A percentile compares a stretch with the other conserved stretches of the same genome.
phyloP scores from a whole-genome alignment of 2,329 filamentous ascomycete genomes.

The Penicillium sp. region DNA sequence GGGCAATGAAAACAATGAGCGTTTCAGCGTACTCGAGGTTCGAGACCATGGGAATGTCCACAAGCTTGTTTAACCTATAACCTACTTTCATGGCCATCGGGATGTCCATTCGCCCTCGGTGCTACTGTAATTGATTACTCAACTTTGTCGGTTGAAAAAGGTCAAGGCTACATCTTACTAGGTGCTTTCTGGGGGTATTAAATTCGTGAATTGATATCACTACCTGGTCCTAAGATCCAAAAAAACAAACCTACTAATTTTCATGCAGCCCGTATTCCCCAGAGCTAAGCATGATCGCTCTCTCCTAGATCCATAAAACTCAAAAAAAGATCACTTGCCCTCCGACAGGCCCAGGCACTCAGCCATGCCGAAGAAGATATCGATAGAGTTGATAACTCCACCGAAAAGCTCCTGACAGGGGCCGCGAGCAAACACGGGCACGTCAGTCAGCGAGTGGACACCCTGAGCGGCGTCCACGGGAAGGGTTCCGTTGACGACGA shows the following conservation, averaged over 20 bases:
- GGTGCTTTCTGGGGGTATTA: no score
- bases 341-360: conserved; percentile 47
- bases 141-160: no score
- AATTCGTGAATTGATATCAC: background rate
- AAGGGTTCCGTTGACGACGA: conserved; percentile 77
- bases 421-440: conserved; percentile 77
- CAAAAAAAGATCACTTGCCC: background rate
- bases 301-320: background rate
- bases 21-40: no score
- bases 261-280: background rate
- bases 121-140: no score
- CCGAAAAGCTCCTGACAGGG: conserved; percentile 80
- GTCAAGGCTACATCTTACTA: no score
- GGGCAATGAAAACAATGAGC: no score
- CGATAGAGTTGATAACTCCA: conserved; percentile 48
- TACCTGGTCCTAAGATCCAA: background rate
- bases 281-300: background rate
- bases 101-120: no score
- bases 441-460: conserved; percentile 78
- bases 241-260: background rate
- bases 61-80: no score
- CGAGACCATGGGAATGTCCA: no score
- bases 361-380: conserved; percentile 51
- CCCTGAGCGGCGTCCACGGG: conserved; percentile 68
- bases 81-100: no score